Percentiles rank a stretch among this genome's conserved stretches.
These are phyloP conservation scores for Salisapilia sapeloensis DNA, from an alignment of 352 stramenopile species.

Conservation along the genomic window DNA sequence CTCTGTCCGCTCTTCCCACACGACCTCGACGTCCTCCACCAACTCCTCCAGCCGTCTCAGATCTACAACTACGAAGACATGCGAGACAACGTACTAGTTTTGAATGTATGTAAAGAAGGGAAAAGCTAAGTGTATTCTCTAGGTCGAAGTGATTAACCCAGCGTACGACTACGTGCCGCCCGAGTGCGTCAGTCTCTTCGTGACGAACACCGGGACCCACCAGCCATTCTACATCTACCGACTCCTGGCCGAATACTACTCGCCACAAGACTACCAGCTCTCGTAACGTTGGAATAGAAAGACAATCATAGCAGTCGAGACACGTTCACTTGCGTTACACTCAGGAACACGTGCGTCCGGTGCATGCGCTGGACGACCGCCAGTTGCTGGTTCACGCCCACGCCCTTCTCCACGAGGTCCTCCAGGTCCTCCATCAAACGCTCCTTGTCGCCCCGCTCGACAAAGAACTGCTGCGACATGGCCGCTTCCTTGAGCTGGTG, in stretches of 20 bases:
- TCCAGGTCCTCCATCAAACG: constrained; percentile 72
- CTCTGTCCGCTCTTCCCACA: constrained; percentile 97
- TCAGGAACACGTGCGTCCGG: constrained; percentile 66
- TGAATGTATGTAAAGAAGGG: no score
- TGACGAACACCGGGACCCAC: constrained; percentile 97
- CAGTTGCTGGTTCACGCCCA: constrained; percentile 63
- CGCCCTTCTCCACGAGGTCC: constrained; percentile 57
- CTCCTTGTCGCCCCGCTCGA: constrained; percentile 63
- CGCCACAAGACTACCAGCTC: constrained; percentile 89
- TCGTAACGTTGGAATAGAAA: constrained; percentile 13
- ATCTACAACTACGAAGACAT: constrained; percentile 86
- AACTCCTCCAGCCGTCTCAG: constrained; percentile 72
- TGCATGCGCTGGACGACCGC: constrained; percentile 81
- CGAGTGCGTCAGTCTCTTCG: constrained; percentile 93
- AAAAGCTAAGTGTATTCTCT: constrained; percentile 4
- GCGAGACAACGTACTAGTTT: constrained; percentile 74
- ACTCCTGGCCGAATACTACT: constrained; percentile 97
- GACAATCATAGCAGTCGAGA: constrained; percentile 32
- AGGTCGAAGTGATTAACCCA: constrained; percentile 93
- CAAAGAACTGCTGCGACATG: constrained; percentile 43
- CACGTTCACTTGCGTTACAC: constrained; percentile 27
- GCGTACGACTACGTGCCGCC: constrained; percentile 96
- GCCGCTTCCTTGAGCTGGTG: constrained; percentile 66
- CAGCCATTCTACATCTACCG: constrained; percentile 98
- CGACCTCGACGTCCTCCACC: constrained; percentile 92